Evolutionary conservation across 1,139 yeast genomes (phyloP).

Genomic region (Barnettozyma hawaiiensis): DNA sequence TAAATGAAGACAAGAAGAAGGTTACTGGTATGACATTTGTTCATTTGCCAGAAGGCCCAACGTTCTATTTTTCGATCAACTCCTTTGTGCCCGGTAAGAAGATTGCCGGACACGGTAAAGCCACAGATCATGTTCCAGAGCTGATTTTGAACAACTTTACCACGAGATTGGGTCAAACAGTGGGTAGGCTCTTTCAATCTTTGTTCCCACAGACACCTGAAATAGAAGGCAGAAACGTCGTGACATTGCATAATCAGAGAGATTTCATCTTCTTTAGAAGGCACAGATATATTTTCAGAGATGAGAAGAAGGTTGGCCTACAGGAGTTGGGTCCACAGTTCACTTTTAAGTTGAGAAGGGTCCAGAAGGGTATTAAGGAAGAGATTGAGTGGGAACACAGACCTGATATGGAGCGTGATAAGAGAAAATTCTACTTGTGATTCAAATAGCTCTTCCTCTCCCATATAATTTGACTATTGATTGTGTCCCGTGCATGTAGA

Average conservation of each 20-base stretch:
- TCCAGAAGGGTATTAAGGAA: constrained; percentile 86
- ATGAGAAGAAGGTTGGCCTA: constrained; percentile 87
- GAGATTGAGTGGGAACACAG: constrained; percentile 96
- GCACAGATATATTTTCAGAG: constrained; percentile 84
- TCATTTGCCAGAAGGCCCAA: constrained; percentile 92
- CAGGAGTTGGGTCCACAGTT: constrained; percentile 97
- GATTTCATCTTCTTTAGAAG: constrained; percentile 93
- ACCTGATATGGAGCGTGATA: constrained; percentile 94
- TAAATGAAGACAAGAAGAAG: constrained; percentile 88
- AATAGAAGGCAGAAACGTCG: constrained; percentile 90
- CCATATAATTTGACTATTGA: too few relatives aligned
- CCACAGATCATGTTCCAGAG: constrained; percentile 90
- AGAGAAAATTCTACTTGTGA: constrained; percentile 82
- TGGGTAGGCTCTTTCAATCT: constrained; percentile 86
- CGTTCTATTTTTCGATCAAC: constrained; percentile 84
- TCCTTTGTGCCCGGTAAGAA: constrained; percentile 71
- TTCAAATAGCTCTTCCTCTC: constrained; percentile 9
- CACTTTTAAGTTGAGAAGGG: constrained; percentile 77
- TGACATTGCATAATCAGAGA: constrained; percentile 92
- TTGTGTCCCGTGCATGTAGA: too few relatives aligned
- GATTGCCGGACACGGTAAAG: constrained; percentile 82
- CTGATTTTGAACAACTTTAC: constrained; percentile 85
- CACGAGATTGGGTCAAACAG: constrained; percentile 87
- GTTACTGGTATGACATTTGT: constrained; percentile 90
- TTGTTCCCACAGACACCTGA: constrained; percentile 91